Conservation (phyloP, 2,329 filamentous ascomycete genomes). For the Akanthomyces uredinophilus region DNA sequence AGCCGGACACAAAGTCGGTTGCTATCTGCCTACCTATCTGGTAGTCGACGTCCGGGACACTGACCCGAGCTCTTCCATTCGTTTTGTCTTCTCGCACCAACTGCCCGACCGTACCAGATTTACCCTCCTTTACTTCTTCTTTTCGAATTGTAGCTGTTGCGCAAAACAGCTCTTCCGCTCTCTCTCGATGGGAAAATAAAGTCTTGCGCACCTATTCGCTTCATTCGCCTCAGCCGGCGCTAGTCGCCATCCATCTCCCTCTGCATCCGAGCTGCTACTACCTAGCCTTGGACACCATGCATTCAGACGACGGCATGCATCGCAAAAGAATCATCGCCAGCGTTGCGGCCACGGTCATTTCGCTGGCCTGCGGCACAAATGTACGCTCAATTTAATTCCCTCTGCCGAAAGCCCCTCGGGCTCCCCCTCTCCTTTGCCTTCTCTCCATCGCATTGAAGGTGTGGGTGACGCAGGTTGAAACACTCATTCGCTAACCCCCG, state of each 20-base stretch:
- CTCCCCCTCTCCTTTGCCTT: too few species aligned
- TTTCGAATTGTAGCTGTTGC: neutral
- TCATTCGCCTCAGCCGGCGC: neutral
- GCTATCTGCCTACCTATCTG: neutral
- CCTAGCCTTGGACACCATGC: conserved; percentile 26
- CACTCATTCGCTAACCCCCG: neutral
- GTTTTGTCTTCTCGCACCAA: neutral
- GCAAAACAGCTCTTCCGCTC: neutral
- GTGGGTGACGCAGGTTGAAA: neutral
- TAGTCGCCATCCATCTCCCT: conserved; percentile 6
- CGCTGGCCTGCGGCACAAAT: conserved; percentile 89
- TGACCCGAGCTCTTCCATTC: conserved; percentile 5
- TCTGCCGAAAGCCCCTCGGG: neutral
- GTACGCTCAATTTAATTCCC: conserved; percentile 44
- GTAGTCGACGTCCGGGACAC: neutral
- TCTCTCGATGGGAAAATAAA: conserved; percentile 2
- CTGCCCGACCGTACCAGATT: neutral
- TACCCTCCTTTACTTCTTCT: neutral
- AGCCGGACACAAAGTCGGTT: conserved; percentile 1
- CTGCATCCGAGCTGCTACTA: neutral
- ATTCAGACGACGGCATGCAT: conserved; percentile 45
- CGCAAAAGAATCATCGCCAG: conserved; percentile 74
- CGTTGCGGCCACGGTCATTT: conserved; percentile 75
- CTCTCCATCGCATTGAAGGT: neutral
- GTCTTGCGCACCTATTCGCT: neutral